These are phyloP conservation scores for Furcasterigmium sp. DNA, from an alignment of 2,329 filamentous ascomycete species.

Conservation along the genomic window DNA sequence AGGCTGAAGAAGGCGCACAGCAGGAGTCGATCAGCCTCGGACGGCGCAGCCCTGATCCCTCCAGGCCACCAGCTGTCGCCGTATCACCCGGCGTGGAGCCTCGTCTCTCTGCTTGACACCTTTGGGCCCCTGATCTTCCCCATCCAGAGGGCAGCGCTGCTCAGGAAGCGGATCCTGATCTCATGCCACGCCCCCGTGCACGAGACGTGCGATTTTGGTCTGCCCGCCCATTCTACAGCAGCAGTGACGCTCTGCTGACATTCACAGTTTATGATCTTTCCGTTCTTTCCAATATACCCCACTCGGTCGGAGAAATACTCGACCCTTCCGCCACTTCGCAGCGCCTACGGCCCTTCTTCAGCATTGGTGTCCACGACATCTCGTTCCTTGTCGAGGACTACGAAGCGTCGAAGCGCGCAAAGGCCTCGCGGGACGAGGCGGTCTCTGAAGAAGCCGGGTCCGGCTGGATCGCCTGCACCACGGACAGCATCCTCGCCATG, in stretches of 20 bases:
- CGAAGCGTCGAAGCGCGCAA: slow-evolving; percentile 34
- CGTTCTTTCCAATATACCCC: slow-evolving; percentile 83
- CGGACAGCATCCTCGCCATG: slow-evolving; percentile 83
- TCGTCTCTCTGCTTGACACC: slow-evolving; percentile 69
- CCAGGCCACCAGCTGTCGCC: slow-evolving; percentile 64
- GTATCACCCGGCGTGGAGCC: slow-evolving; percentile 81
- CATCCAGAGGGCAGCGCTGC: slow-evolving; percentile 77
- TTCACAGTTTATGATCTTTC: slow-evolving; percentile 85
- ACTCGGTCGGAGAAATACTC: slow-evolving; percentile 66
- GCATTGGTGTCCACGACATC: slow-evolving; percentile 89
- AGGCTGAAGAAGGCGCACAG: slow-evolving; percentile 35
- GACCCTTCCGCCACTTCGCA: slow-evolving; percentile 55
- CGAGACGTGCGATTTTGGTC: slow-evolving; percentile 84
- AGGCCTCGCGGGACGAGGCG: slow-evolving; percentile 21
- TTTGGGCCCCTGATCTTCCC: slow-evolving; percentile 93
- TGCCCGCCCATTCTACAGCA: slow-evolving; percentile 11
- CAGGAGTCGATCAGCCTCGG: slow-evolving; percentile 56
- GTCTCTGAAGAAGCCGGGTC: slow-evolving; percentile 43
- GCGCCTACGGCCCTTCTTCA: slow-evolving; percentile 80
- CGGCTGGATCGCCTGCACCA: slow-evolving; percentile 93
- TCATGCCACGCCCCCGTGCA: slow-evolving; percentile 83
- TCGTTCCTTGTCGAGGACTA: slow-evolving; percentile 64
- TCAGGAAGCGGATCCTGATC: slow-evolving; percentile 84
- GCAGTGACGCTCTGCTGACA: slow-evolving; percentile 13
- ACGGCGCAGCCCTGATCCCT: slow-evolving; percentile 53